A percentile compares a stretch with the other conserved stretches of the same genome.
phyloP scores from a whole-genome alignment of 768 basidiomycete genomes.

The Mycena vitilis region DNA sequence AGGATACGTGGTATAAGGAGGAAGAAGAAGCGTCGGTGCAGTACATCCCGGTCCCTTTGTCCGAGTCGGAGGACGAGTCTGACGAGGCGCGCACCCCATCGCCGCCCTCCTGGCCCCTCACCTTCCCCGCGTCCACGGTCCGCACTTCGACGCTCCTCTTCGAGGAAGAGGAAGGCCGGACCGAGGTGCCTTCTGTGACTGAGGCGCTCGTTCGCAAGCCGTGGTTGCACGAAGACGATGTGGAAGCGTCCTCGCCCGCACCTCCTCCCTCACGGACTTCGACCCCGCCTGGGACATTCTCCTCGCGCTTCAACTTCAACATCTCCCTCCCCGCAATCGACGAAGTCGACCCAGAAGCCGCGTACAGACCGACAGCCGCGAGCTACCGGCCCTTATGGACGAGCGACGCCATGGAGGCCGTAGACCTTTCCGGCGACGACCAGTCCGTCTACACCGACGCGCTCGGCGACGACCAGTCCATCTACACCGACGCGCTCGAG shows the following conservation, averaged over 20 bases:
- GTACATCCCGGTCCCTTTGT: not conserved
- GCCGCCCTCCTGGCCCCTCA: conserved; percentile 24
- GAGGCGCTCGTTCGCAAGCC: conserved; percentile 22
- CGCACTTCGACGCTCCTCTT: not conserved
- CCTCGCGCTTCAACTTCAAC: conserved; percentile 19
- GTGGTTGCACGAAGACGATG: conserved; percentile 30
- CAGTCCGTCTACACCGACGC: conserved; percentile 18
- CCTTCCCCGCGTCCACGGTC: conserved; percentile 5
- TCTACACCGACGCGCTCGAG: conserved; percentile 30
- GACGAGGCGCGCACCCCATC: conserved; percentile 35
- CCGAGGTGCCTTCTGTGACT: conserved; percentile 19
- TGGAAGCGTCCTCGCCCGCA: not conserved
- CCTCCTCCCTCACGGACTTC: not conserved
- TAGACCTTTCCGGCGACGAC: conserved; percentile 10
- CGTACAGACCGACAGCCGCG: conserved; percentile 5
- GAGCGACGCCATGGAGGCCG: not conserved
- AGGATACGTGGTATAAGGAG: conserved; percentile 13
- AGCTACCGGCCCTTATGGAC: conserved; percentile 21
- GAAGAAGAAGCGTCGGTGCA: conserved; percentile 8
- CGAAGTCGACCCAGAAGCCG: conserved; percentile 11
- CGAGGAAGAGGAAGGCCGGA: conserved; percentile 35
- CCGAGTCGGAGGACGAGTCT: conserved; percentile 32
- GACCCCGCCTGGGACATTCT: not conserved
- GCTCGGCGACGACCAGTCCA: conserved; percentile 1
- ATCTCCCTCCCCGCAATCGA: conserved; percentile 14